Evolutionary conservation across 371 early-diverging fungal genomes (phyloP).

Genomic region (Dipsacomyces acuminosporus): DNA sequence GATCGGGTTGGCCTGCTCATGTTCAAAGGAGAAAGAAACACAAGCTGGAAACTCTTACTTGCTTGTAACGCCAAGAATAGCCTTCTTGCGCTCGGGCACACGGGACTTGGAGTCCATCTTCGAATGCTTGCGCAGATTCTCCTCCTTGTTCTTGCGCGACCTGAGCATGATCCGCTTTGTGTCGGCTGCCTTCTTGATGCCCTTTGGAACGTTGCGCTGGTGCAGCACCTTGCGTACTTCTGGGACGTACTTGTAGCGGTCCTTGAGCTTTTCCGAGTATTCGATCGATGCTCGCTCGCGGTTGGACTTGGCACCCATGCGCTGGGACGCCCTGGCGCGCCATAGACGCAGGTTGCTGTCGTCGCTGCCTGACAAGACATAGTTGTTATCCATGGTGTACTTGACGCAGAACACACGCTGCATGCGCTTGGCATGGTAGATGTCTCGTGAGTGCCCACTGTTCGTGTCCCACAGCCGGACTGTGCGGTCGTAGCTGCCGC

Average conservation of each 20-base stretch:
- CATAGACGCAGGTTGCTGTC: constrained; percentile 98
- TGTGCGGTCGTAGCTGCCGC: constrained; percentile 93
- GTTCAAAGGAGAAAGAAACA: too few species aligned
- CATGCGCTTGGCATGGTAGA: constrained; percentile 99
- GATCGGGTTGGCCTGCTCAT: too few species aligned
- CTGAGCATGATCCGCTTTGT: constrained; percentile 76
- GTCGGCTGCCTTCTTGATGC: constrained; percentile 68
- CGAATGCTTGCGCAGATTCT: constrained; percentile 70
- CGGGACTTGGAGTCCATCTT: constrained; percentile 61
- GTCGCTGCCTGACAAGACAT: constrained; percentile 95
- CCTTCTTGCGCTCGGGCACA: constrained; percentile 76
- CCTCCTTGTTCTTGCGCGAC: constrained; percentile 79
- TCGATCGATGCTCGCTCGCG: constrained; percentile 80
- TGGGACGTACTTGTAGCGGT: constrained; percentile 88
- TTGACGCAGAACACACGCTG: constrained; percentile 88
- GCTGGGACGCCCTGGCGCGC: constrained; percentile 92
- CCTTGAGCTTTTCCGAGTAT: constrained; percentile 85
- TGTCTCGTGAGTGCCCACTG: constrained; percentile 84
- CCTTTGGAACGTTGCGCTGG: constrained; percentile 82
- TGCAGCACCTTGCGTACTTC: constrained; percentile 87
- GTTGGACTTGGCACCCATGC: constrained; percentile 69
- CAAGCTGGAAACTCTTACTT: too few species aligned
- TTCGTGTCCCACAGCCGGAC: constrained; percentile 86
- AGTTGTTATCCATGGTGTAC: constrained; percentile 93
- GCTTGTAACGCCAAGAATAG: constrained; percentile 63